Percentiles rank a stretch among this genome's conserved stretches.
phyloP scores from a whole-genome alignment of 208 protist species.

The Porcisia hertigi region DNA sequence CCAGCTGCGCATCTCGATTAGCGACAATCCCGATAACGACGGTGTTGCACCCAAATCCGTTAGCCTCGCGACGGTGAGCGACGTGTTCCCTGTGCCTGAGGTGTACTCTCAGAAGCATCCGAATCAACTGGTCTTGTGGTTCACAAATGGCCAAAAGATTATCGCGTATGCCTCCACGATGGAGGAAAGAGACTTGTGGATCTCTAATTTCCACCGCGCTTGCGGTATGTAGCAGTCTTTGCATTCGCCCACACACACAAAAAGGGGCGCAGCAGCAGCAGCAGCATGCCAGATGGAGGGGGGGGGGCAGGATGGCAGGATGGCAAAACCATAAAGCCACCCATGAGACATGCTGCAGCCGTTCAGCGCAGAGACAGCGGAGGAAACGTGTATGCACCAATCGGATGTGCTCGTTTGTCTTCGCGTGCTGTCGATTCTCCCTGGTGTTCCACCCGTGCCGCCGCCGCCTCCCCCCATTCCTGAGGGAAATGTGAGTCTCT shows the following conservation, averaged over 20 bases:
- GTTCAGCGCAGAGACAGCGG: neutral
- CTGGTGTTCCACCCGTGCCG: too few relatives aligned
- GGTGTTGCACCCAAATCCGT: conserved; percentile 71
- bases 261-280: neutral
- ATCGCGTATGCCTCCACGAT: conserved; percentile 72
- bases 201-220: conserved; percentile 79
- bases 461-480: neutral
- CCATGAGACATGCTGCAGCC: neutral
- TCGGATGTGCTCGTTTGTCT: neutral
- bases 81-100: conserved; percentile 83
- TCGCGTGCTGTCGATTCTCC: neutral
- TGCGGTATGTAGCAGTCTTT: conserved; percentile 70
- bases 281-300: too few relatives aligned
- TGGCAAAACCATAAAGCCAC: neutral
- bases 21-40: conserved; percentile 75
- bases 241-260: neutral
- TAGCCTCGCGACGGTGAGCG: conserved; percentile 74
- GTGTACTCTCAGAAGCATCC: conserved; percentile 85
- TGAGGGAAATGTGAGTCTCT: neutral
- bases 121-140: conserved; percentile 89
- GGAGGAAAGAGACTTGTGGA: conserved; percentile 84
- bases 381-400: neutral
- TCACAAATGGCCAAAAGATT: conserved; percentile 90
- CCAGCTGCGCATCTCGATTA: conserved; percentile 78
- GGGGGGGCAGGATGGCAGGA: neutral